Conservation (phyloP, 176 grass and related monocot species). For the Oryza glaberrima region DNA sequence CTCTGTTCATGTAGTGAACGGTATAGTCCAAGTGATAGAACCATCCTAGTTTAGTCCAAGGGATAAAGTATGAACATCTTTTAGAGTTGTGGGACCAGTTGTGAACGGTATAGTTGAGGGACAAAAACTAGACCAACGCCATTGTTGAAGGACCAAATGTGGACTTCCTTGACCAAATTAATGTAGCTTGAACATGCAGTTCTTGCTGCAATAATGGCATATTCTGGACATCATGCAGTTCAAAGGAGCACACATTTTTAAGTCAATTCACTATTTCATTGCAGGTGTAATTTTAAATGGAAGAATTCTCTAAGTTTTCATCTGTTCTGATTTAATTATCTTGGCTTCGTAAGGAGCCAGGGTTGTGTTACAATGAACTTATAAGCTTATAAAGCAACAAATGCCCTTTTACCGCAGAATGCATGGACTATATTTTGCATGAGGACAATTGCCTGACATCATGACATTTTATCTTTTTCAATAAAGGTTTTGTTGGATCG, state of each 20-base stretch:
- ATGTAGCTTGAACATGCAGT: not conserved
- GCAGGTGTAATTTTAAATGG: not conserved
- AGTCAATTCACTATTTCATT: not conserved
- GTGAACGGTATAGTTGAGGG: not conserved
- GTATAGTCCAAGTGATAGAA: not conserved
- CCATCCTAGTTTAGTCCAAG: not conserved
- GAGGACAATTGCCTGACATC: not conserved
- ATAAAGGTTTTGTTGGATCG: conserved; percentile 80
- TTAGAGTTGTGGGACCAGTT: no score
- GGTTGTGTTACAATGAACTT: not conserved
- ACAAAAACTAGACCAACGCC: not conserved
- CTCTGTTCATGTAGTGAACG: not conserved
- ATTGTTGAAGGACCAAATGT: not conserved
- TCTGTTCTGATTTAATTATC: not conserved
- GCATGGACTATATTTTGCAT: not conserved
- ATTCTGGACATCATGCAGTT: not conserved
- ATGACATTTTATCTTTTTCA: conserved; percentile 46
- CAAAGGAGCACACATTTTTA: conserved; percentile 9
- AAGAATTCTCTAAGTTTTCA: not conserved
- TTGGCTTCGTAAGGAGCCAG: not conserved
- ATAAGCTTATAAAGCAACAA: not conserved
- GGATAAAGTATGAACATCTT: not conserved
- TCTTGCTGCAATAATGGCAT: not conserved
- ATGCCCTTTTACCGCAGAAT: not conserved
- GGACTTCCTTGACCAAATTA: not conserved